Evolutionary conservation across 768 basidiomycete genomes (phyloP), one percentile per base, ranked within the genome.

Genomic region (Galerina marginata): DNA sequence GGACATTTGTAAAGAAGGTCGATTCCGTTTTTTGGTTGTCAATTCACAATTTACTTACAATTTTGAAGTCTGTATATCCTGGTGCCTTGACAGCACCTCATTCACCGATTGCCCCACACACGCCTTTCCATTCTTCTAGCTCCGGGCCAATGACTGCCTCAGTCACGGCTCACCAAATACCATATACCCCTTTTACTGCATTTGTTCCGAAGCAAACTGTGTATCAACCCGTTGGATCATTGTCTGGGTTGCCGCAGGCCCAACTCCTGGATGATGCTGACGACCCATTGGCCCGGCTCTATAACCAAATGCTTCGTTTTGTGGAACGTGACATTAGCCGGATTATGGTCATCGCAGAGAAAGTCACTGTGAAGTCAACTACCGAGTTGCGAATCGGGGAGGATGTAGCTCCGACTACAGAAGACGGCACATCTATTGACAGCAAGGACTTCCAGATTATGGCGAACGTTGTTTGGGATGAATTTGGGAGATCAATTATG

Each of bases 391-490:
- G 14, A 61, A 40, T n/a, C 38, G 47, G 47, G 36, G 57, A 47
- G n/a, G 6, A 55, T 61, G 42, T 64, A 3, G n/a, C 29, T 2
- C 39, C 54, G 14, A 12, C 39, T 10, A 33, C 3, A 25, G 15
- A 26, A 12, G 43, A 53, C 29, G 52, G 38, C 4, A 20, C 23
- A 2, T 20, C 16, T 20, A n/a, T 42, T 29, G 40, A 45, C 10
- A 55, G 48, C 7, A 70, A 79, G 23, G 84, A 86, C 0, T 98
- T 95, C 71, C 85, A 93, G 61, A 88, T 99, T 54, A 84, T 98
- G 79, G 86, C 90, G 0, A 90, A 92, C 66, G 91, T 96, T 9
- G 79, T 99, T 4, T 96, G 95, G 92, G 88, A 88, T 9, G 94
- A 96, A 74, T 74, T 96, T 16, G 91, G 88, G 1, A 78, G 81